Conservation (phyloP, 2,329 filamentous ascomycete species). For the Hymenotorrendiella dingleyae region DNA sequence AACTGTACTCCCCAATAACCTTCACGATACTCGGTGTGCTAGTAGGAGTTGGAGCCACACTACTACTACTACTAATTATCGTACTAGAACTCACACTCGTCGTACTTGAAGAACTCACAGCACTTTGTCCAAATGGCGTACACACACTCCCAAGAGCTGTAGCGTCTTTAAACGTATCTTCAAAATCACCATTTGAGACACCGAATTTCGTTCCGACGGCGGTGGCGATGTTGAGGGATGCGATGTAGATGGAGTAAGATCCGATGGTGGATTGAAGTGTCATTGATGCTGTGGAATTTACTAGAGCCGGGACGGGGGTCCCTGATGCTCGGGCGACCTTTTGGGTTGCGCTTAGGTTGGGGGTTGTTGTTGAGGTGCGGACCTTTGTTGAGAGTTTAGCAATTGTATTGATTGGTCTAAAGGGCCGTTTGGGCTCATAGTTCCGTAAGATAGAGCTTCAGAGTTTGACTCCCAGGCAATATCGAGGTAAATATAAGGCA, state of each 20-base stretch:
- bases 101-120: constrained; percentile 1
- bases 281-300: constrained; percentile 19
- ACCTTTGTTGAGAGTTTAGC: too few relatives aligned
- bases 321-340: constrained; percentile 17
- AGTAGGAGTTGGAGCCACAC: constrained; percentile 8
- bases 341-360: constrained; percentile 17
- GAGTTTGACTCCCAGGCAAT: too few relatives aligned
- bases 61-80: constrained; percentile 7
- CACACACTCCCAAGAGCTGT: constrained; percentile 41
- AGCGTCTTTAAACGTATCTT: constrained; percentile 45
- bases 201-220: constrained; percentile 20
- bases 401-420: too few relatives aligned
- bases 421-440: too few relatives aligned
- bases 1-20: constrained; percentile 20
- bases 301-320: constrained; percentile 19
- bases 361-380: constrained; percentile 13
- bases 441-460: too few relatives aligned
- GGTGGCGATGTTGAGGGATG: constrained; percentile 13
- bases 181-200: constrained; percentile 25
- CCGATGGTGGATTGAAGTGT: constrained; percentile 18
- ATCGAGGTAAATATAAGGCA: too few relatives aligned
- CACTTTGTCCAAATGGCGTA: constrained; percentile 10
- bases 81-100: neutral
- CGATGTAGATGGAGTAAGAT: constrained; percentile 23
- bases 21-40: constrained; percentile 18